phyloP scores from a whole-genome alignment of 2,329 filamentous ascomycete species.

The Talaromyces sp. region DNA sequence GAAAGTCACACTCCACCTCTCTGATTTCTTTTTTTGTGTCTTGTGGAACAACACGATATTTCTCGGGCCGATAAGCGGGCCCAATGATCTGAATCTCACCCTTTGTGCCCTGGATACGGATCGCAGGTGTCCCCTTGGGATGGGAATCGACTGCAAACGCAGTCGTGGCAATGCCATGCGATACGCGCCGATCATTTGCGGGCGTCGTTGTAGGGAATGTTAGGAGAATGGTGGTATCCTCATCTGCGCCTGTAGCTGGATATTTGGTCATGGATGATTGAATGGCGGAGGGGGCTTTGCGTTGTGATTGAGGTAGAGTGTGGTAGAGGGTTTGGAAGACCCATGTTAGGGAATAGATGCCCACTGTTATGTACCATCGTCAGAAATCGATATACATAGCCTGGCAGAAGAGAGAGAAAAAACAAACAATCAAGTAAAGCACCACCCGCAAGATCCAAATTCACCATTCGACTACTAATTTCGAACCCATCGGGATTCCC shows the following conservation, averaged over 20 bases:
- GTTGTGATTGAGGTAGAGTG: conserved; percentile 58
- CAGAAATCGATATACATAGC: too few relatives aligned
- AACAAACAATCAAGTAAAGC: conserved; percentile 64
- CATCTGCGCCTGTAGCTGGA: conserved; percentile 66
- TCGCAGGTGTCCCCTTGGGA: conserved; percentile 55
- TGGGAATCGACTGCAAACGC: conserved; percentile 58
- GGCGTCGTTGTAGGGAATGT: conserved; percentile 61
- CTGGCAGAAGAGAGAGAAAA: neutral
- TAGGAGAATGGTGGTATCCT: conserved; percentile 70
- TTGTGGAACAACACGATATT: conserved; percentile 58
- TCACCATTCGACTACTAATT: conserved; percentile 71
- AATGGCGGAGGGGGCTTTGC: conserved; percentile 62
- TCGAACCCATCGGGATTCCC: conserved; percentile 55
- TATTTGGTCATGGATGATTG: conserved; percentile 67
- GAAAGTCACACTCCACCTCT: conserved; percentile 40
- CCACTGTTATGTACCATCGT: conserved; percentile 43
- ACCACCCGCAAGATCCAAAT: conserved; percentile 75
- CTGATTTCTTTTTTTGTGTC: neutral
- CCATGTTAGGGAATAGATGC: conserved; percentile 87
- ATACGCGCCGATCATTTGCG: conserved; percentile 43
- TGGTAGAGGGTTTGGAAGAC: conserved; percentile 86
- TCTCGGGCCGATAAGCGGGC: conserved; percentile 63
- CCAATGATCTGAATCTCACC: conserved; percentile 78
- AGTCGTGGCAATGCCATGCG: conserved; percentile 67
- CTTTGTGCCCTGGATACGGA: conserved; percentile 72